Evolutionary conservation across 768 basidiomycete genomes (phyloP).

Genomic region (Tubosaeta sp.): DNA sequence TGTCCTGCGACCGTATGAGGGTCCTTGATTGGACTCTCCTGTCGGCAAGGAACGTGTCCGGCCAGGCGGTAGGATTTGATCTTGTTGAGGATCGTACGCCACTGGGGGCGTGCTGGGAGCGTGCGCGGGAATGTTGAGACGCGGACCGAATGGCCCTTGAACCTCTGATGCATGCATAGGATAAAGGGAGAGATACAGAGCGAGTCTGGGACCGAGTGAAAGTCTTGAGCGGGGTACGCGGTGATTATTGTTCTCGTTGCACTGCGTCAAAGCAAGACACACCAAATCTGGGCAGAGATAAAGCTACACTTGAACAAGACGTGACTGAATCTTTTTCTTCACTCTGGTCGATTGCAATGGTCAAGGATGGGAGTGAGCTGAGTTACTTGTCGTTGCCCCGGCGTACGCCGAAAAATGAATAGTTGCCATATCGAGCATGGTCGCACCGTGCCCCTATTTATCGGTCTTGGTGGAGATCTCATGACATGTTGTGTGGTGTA

Average conservation of each 20-base stretch:
- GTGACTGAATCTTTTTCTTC: not conserved
- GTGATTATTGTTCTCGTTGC: not conserved
- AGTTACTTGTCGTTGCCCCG: conserved; percentile 11
- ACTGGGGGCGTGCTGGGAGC: conserved; percentile 7
- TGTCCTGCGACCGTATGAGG: conserved; percentile 19
- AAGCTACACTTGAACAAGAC: not conserved
- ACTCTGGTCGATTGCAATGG: not conserved
- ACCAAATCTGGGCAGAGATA: not conserved
- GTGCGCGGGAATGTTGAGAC: conserved; percentile 1
- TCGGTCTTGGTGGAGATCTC: not conserved
- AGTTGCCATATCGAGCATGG: not conserved
- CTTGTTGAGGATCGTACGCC: conserved; percentile 9
- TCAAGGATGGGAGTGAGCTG: conserved; percentile 2
- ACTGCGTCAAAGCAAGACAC: not conserved
- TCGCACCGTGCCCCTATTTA: not conserved
- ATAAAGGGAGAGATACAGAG: not conserved
- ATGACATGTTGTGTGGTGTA: no score
- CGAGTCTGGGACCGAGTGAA: no score
- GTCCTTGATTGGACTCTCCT: conserved; percentile 24
- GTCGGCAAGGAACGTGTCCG: conserved; percentile 20
- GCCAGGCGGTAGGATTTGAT: conserved; percentile 5
- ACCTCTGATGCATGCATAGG: conserved; percentile 21
- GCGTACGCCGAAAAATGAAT: conserved; percentile 8
- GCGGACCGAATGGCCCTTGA: conserved; percentile 20
- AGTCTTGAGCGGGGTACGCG: no score